Evolutionary conservation across 352 stramenopile genomes (phyloP).

Genomic region (Phytophthora hibernalis): DNA sequence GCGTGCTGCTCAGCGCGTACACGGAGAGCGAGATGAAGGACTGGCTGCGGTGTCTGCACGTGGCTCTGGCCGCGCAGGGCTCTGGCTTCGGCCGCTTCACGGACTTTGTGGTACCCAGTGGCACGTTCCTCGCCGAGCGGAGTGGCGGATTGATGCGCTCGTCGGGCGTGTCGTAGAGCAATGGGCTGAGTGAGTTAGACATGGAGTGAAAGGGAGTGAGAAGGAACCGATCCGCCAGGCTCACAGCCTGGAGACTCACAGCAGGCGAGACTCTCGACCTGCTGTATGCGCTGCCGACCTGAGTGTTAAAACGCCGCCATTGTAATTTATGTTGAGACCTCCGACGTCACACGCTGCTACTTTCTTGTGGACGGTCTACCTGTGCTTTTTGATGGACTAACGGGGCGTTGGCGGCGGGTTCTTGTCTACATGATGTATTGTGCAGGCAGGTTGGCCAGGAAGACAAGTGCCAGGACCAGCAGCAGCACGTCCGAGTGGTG

Average conservation of each 20-base stretch:
- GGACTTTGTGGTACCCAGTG: slow-evolving; percentile 71
- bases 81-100: slow-evolving; percentile 66
- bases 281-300: slow-evolving; percentile 28
- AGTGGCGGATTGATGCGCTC: slow-evolving; percentile 61
- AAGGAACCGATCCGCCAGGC: background rate
- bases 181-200: slow-evolving; percentile 29
- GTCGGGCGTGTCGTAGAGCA: slow-evolving; percentile 48
- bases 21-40: slow-evolving; percentile 87
- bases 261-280: slow-evolving; percentile 22
- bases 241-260: slow-evolving; percentile 7
- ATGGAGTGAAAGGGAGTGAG: slow-evolving; percentile 10
- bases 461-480: slow-evolving; percentile 30
- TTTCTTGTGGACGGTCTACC: slow-evolving; percentile 5
- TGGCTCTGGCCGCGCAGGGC: slow-evolving; percentile 63
- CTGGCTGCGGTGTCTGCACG: slow-evolving; percentile 82
- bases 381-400: slow-evolving; percentile 1
- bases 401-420: background rate
- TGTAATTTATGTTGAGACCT: slow-evolving; percentile 58
- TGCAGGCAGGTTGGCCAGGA: slow-evolving; percentile 33
- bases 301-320: slow-evolving; percentile 41
- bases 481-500: slow-evolving; percentile 30
- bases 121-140: slow-evolving; percentile 68
- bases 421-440: slow-evolving; percentile 35
- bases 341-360: slow-evolving; percentile 13
- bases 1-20: slow-evolving; percentile 79